Evolutionary conservation across 805 yeast species (phyloP).

Genomic region (Clavispora phyllophila): DNA sequence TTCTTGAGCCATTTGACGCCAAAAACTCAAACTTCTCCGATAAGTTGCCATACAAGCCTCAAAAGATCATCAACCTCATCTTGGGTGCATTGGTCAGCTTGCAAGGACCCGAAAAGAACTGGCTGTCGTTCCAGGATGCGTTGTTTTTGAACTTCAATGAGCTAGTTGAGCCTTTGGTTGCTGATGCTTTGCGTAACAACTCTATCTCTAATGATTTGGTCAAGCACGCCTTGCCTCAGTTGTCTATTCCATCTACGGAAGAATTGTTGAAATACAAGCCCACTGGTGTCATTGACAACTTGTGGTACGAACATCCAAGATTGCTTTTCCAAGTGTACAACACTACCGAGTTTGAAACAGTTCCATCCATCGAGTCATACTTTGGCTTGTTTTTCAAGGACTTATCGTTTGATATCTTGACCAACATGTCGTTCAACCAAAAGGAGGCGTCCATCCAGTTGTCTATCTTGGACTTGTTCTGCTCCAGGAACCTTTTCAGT

Average conservation of each 20-base stretch:
- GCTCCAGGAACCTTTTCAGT: constrained; percentile 48
- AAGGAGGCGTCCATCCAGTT: constrained; percentile 82
- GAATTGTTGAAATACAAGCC: constrained; percentile 19
- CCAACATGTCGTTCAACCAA: constrained; percentile 83
- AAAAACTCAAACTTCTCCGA: constrained; percentile 23
- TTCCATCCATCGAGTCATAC: constrained; percentile 35
- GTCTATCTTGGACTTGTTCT: constrained; percentile 66
- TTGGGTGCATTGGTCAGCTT: constrained; percentile 43
- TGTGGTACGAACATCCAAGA: constrained; percentile 62
- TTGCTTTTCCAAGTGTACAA: constrained; percentile 56
- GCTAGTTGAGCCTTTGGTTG: constrained; percentile 27
- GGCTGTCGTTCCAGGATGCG: constrained; percentile 27
- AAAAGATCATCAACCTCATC: constrained; percentile 44
- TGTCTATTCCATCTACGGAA: constrained; percentile 27
- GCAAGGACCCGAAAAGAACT: constrained; percentile 34
- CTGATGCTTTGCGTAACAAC: constrained; percentile 29
- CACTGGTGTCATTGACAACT: constrained; percentile 44
- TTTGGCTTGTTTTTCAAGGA: constrained; percentile 63
- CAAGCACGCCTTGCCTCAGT: constrained; percentile 37
- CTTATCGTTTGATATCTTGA: constrained; percentile 65
- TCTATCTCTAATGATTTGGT: constrained; percentile 35
- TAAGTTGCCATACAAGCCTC: constrained; percentile 46
- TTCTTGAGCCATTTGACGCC: constrained; percentile 36
- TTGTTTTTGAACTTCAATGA: constrained; percentile 32
- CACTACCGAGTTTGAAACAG: constrained; percentile 56